These are phyloP conservation scores for Mimosa bimucronata DNA, from an alignment of 306 rosid genomes.

Conservation along the genomic window DNA sequence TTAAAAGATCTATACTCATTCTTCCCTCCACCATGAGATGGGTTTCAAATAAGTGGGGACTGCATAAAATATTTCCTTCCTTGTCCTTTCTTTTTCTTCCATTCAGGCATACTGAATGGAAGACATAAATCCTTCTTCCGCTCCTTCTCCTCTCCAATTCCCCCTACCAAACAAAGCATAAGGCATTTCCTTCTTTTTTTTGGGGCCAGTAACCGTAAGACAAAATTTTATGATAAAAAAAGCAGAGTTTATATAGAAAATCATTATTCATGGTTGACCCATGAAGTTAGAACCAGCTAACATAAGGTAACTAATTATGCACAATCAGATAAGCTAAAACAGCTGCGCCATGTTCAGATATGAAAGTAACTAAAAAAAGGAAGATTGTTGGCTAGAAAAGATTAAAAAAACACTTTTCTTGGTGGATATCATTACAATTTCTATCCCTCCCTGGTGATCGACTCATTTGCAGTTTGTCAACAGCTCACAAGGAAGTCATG, in stretches of 20 bases:
- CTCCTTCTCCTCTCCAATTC: not conserved
- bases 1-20: not conserved
- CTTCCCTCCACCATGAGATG: not conserved
- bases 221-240: not conserved
- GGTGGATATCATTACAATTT: slow-evolving; percentile 2
- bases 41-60: not conserved
- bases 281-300: not conserved
- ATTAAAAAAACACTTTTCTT: slow-evolving; percentile 1
- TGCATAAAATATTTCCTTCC: not conserved
- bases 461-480: slow-evolving; percentile 30
- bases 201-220: not conserved
- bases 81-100: not conserved
- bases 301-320: not conserved
- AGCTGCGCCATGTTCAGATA: not conserved
- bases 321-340: not conserved
- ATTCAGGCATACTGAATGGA: not conserved
- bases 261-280: not conserved
- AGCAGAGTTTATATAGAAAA: not conserved
- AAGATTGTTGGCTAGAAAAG: slow-evolving; percentile 8
- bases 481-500: slow-evolving; percentile 11
- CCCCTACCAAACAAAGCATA: not conserved
- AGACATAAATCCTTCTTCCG: not conserved
- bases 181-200: not conserved
- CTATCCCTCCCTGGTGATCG: not conserved
- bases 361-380: not conserved